Evolutionary conservation across 2,329 filamentous ascomycete genomes (phyloP), one percentile per base, ranked within the genome.

Genomic region (Neonectria coccinea): DNA sequence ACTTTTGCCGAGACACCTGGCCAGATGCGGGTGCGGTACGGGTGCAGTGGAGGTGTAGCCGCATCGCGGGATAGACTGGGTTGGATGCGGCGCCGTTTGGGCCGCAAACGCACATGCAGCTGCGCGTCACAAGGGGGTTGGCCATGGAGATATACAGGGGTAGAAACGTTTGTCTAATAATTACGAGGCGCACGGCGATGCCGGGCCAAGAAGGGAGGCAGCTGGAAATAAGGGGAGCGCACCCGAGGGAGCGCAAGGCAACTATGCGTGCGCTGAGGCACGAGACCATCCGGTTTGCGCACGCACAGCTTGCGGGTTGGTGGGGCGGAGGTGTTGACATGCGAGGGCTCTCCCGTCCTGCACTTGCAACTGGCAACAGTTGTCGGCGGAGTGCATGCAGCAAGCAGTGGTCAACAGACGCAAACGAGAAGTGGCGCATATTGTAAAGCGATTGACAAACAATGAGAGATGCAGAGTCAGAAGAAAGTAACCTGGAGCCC

Each of bases 251-350:
- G 44, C 51, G 44, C 29, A 12, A 59, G 31, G 50, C 41, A 25
- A 25, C 25, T 25, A 25, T 42, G 31, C 29, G 41, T 56, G 51
- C 27, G 45, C 25, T 52, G 61, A 66, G 20, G 73, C 73, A 75
- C 73, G 70, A 75, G 71, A 73, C 70, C 70, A 71, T 62, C 18
- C 59, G 62, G 65, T 57, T 59, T 64, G 66, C 69, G 62, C 51
- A 51, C 44, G 33, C 51, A 56, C 56, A 70, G 60, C 50, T 65
- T n/a, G 62, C 59, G 58, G 53, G 59, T 65, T 64, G 56, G 71
- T 73, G 71, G 71, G 71, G 71, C 45, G 31, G 5, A 36, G 14
- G 33, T 36, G 25, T 29, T n/a, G 25, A 16, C 42, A 25, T 27
- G 12, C 20, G 48, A 29, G 56, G 45, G 18, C 52, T 45, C 29